Base-by-base conservation (phyloP, 169 alveolate genomes). In the Pseudocohnilembus persalinus region DNA sequence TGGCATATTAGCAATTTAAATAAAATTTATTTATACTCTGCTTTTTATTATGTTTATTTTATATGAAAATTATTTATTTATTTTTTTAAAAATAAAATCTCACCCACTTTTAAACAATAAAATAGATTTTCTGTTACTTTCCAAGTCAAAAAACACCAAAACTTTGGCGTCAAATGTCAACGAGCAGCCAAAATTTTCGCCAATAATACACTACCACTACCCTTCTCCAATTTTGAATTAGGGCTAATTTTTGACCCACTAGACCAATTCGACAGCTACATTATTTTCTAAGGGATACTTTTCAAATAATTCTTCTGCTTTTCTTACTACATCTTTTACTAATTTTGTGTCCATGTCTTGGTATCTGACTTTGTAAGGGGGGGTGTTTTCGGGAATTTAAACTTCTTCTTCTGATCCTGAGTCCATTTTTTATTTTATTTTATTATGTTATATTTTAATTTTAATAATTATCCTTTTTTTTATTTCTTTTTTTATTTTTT, bases 181-280 rank as follows among this genome's bases (percentile, higher is more conserved):
- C 28, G 85, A 81, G 35, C 88, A 81, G 76, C 91, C 91, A 87
- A 87, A 87, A 83, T 82, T 76, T 29, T 74, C 49, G 30, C 88
- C 91, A 28, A 82, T 82, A 32, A 82, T 76, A 72, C 91, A 87
- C 82, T 88, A 49, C 88, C 88, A 82, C 77, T 82, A 83, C 20
- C 91, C 91, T 73, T 82, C 90, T 20, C 90, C 90, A 76, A 75
- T 64, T 35, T 86, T 86, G 29, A 80, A 86, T 80, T 74, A 72
- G n/a, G 73, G 83, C 31, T 86, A 63, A 31, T 83, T 25, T 73
- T 86, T 86, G 24, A 86, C 74, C 34, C 1, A 81, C 64, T 81
- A 74, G 11, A 86, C 83, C 63, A 86, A 86, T 80, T 74, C 76
- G 1, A 86, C 83, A 80, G 87, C 83, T 29, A 86, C 30, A 80